These are phyloP conservation scores for Aureobasidium mangrovei DNA, from an alignment of 2,329 filamentous ascomycete genomes.

Conservation along the genomic window DNA sequence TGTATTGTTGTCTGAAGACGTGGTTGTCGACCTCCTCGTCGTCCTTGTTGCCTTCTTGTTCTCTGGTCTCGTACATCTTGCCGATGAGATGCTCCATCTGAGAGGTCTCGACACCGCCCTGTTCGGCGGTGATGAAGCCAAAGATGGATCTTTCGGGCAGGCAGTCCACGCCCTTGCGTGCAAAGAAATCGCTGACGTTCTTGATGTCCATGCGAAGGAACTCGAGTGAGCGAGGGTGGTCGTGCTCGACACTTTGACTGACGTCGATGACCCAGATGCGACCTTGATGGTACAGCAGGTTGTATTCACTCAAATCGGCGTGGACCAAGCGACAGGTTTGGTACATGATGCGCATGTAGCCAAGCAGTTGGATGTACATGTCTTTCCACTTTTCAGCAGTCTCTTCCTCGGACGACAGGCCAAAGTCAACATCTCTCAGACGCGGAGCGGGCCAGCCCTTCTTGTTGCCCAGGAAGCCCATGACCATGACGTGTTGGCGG, in stretches of 20 bases:
- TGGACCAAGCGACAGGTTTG: conserved; percentile 87
- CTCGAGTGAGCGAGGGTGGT: conserved; percentile 84
- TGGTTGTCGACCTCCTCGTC: conserved; percentile 72
- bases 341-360: conserved; percentile 88
- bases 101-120: conserved; percentile 53
- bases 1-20: conserved; percentile 93
- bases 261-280: conserved; percentile 93
- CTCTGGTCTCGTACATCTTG: conserved; percentile 53
- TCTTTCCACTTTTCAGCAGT: conserved; percentile 63
- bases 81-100: conserved; percentile 56
- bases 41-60: conserved; percentile 39
- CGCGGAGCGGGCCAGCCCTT: conserved; percentile 84
- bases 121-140: conserved; percentile 63
- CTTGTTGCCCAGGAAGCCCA: conserved; percentile 83
- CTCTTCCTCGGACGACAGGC: conserved; percentile 41
- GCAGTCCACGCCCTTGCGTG: conserved; percentile 71
- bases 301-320: conserved; percentile 97
- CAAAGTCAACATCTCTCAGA: conserved; percentile 74
- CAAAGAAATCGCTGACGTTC: conserved; percentile 91
- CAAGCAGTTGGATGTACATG: conserved; percentile 74
- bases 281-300: conserved; percentile 78
- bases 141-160: conserved; percentile 74
- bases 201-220: conserved; percentile 98
- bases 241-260: conserved; percentile 92
- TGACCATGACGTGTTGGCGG: conserved; percentile 88